Conservation (phyloP, 2,329 filamentous ascomycete genomes). For the Penicillium crustosum region DNA sequence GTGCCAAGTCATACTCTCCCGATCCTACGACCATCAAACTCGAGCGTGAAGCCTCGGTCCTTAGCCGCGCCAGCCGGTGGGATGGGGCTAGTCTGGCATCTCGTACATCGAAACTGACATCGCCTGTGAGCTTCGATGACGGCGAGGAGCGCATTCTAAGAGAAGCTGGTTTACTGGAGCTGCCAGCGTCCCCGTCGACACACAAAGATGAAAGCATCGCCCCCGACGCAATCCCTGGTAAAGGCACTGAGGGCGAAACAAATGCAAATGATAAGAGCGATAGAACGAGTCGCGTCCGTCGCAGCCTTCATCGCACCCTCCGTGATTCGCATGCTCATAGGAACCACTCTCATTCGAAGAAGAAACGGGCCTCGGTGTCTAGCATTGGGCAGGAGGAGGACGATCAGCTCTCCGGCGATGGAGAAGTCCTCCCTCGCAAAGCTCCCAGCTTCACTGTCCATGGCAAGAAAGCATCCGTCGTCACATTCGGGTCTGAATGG, state of each 20-base stretch:
- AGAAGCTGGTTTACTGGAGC: slow-evolving; percentile 64
- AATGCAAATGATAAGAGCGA: slow-evolving; percentile 43
- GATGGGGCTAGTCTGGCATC: slow-evolving; percentile 38
- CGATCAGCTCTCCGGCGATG: slow-evolving; percentile 48
- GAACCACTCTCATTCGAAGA: slow-evolving; percentile 69
- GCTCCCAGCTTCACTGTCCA: slow-evolving; percentile 93
- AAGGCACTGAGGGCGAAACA: slow-evolving; percentile 41
- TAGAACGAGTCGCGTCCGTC: slow-evolving; percentile 67
- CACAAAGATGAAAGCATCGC: slow-evolving; percentile 41
- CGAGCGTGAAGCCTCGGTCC: slow-evolving; percentile 40
- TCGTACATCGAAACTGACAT: slow-evolving; percentile 37
- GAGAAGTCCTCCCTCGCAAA: slow-evolving; percentile 71
- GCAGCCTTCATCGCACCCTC: slow-evolving; percentile 85
- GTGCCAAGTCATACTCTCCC: slow-evolving; percentile 29
- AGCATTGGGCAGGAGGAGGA: slow-evolving; percentile 58
- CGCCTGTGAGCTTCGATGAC: slow-evolving; percentile 55
- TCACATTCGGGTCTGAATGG: slow-evolving; percentile 93
- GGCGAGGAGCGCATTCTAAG: slow-evolving; percentile 67
- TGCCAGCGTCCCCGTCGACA: slow-evolving; percentile 46
- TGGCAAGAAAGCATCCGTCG: slow-evolving; percentile 95
- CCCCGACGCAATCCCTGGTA: slow-evolving; percentile 45
- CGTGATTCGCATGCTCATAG: slow-evolving; percentile 68
- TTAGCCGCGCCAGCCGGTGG: slow-evolving; percentile 39
- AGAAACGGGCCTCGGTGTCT: slow-evolving; percentile 70
- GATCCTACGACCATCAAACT: slow-evolving; percentile 27